Evolutionary conservation across 1,284 basidiomycete species (phyloP), one percentile per base, ranked within the genome.

Genomic region (Paramarasmius palmivorus): DNA sequence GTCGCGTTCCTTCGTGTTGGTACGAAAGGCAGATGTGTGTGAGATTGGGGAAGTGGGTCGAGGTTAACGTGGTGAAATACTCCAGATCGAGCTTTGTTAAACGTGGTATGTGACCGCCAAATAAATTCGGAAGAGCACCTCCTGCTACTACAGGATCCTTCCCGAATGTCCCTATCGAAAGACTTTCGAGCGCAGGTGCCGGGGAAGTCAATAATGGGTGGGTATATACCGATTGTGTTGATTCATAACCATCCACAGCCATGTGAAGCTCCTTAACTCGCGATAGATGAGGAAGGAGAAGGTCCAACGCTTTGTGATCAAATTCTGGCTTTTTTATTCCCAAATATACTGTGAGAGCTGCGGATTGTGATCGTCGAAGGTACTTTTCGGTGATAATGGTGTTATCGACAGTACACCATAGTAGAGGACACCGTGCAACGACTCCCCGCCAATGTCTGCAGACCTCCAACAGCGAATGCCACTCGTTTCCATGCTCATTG

Each of bases 401-500:
- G 25, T 46, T 53, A 34, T 57, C 53, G 17, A 61, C 29, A 10
- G 32, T 26, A 4, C 53, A 48, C 59, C 59, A 61, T 15, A 61
- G 40, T 8, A 29, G 12, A 35, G 55, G 55, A 14, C 40, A 50
- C 22, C 40, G 49, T 15, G 57, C 59, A 20, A 56, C 39, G 7
- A 61, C 32, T 25, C 57, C 57, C 38, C 59, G 48, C 59, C 59
- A 61, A 26, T 52, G 59, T 23, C 59, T 50, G 42, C 59, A 61
- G 17, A 61, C 57, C 15, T 57, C 53, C 10, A 57, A 25, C 12
- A 61, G 39, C 8, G 38, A 53, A 20, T 52, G 42, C 59, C 59
- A 60, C 20, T 53, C 39, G 14, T 44, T 42, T 23, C 34, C 34
- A 19, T 50, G 39, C 6, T 40, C 15, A 17, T 23, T 26, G 15